Evolutionary conservation across 1,284 basidiomycete genomes (phyloP).

Genomic region (Golubevia sp.): DNA sequence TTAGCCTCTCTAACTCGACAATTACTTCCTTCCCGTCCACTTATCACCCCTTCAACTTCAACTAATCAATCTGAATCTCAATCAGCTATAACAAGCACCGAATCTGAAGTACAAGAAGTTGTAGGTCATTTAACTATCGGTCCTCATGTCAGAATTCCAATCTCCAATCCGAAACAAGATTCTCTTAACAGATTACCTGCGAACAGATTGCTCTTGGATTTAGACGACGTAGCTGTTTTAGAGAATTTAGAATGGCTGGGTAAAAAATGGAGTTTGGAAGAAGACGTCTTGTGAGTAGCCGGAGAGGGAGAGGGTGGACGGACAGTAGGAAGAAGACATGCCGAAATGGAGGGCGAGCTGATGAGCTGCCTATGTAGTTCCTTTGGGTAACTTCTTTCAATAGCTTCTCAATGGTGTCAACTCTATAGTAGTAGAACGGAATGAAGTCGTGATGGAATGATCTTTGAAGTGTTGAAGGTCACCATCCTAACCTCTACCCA

Average conservation of each 20-base stretch:
- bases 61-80: no score
- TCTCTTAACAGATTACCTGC: conserved; percentile 30
- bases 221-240: conserved; percentile 48
- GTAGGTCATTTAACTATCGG: conserved; percentile 51
- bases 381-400: no score
- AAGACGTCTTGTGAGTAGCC: conserved; percentile 50
- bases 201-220: conserved; percentile 43
- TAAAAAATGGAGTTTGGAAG: conserved; percentile 57
- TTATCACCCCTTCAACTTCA: neutral
- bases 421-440: no score
- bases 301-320: no score
- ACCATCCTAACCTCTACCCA: neutral
- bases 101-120: conserved; percentile 2
- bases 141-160: conserved; percentile 48
- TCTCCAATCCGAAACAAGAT: conserved; percentile 36
- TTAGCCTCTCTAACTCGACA: conserved; percentile 10
- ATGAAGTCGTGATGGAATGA: no score
- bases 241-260: conserved; percentile 57
- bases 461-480: no score
- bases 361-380: no score
- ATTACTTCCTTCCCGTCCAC: conserved; percentile 8
- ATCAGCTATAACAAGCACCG: no score
- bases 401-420: no score
- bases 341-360: no score
- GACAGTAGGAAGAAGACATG: no score